Percentiles rank a stretch among this genome's conserved stretches.
phyloP scores from a whole-genome alignment of 306 rosid species.

The Fragaria iinumae region DNA sequence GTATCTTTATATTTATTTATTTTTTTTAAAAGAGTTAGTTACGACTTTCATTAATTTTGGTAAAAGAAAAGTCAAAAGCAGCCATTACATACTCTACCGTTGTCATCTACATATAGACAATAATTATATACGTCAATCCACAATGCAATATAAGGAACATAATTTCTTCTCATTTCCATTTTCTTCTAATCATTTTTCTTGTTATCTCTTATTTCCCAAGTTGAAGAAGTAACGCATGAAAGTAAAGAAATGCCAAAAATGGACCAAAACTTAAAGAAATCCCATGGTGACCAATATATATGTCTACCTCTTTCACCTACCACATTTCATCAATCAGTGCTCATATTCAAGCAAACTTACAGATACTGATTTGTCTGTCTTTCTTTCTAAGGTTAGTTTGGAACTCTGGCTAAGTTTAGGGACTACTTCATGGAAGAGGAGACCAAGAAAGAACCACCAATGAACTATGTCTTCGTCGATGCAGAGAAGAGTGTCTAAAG shows the following conservation, averaged over 20 bases:
- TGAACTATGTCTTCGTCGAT: slow-evolving; percentile 20
- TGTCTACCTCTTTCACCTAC: neutral
- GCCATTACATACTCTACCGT: too few relatives aligned
- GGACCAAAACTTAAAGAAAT: neutral
- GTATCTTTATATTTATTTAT: too few relatives aligned
- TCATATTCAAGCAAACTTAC: neutral
- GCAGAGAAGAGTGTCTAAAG: slow-evolving; percentile 22
- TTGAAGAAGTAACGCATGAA: neutral
- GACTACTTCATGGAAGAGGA: slow-evolving; percentile 55
- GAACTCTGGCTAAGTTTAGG: slow-evolving; percentile 35
- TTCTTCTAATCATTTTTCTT: neutral
- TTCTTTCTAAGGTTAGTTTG: neutral
- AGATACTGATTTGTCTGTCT: neutral
- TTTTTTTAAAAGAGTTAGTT: too few relatives aligned
- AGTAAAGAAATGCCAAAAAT: neutral
- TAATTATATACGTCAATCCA: too few relatives aligned
- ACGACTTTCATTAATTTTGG: too few relatives aligned
- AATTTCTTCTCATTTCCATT: too few relatives aligned
- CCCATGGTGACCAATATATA: neutral
- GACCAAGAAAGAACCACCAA: slow-evolving; percentile 1
- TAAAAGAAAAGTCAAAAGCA: accelerated
- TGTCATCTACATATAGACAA: too few relatives aligned
- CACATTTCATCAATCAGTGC: neutral
- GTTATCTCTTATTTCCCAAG: neutral
- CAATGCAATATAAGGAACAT: too few relatives aligned